Evolutionary conservation across 352 stramenopile species (phyloP), one percentile per base, ranked within the genome.

Genomic region (Phytophthora pinifolia): DNA sequence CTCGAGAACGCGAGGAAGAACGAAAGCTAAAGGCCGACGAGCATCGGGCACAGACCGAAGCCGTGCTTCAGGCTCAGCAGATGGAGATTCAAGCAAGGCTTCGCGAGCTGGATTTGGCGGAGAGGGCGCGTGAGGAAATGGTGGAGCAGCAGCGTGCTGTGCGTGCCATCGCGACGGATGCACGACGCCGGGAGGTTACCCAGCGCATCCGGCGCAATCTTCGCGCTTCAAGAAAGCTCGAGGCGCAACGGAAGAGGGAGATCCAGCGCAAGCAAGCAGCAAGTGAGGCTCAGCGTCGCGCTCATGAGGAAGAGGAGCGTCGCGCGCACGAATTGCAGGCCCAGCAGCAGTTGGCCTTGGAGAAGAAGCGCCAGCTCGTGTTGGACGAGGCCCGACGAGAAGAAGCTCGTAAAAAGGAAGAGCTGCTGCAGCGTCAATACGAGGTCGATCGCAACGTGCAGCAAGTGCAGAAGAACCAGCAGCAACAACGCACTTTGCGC

Each of bases 21-120:
- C 74, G 83, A 6, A 88, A 88, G 42, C 46, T 71, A 5, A 93
- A 89, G 42, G 77, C 83, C 0, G 80, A 91, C 42, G 80, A 93
- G 57, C 80, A 92, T 31, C 73, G 78, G 1, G 54, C 71, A 1
- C 59, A 81, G 55, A 83, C 80, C 2, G 83, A 89, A 49, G 39
- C 59, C 35, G 61, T 83, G 5, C 49, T 88, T 20, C 62, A 74
- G 20, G 70, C 87, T 22, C 83, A 93, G 41, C 77, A 90, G 54
- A 59, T 67, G 25, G 77, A 91, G 49, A 83, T 91, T 64, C 65
- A 77, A 25, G 67, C 75, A 39, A 68, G 83, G 8, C 33, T 93
- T 9, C 36, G 67, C 3, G 76, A 91, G 9, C 59, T 93, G 1
- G 74, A 88, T 15, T 33, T 89, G 14, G 83, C 83, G 2, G 83